A percentile compares a stretch with the other conserved stretches of the same genome.
Evolutionary conservation across 202 grass and related monocot species (phyloP).

Genomic region (Sporobolus alterniflorus): DNA sequence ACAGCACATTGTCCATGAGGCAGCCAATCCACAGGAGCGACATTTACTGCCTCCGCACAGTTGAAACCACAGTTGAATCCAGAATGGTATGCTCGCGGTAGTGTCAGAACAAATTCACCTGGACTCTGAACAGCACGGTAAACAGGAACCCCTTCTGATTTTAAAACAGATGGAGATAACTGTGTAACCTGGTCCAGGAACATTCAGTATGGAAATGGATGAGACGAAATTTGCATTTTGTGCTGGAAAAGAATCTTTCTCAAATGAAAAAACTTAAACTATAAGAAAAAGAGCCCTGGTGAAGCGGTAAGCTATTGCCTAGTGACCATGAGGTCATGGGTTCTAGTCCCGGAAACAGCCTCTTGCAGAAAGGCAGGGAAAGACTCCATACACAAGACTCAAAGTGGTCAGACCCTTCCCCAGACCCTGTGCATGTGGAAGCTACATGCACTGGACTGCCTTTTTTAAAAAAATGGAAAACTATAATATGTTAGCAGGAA

Average conservation of each 20-base stretch:
- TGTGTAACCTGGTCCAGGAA: conserved; percentile 87
- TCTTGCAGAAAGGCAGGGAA: no score
- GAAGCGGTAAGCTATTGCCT: no score
- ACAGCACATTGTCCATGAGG: conserved; percentile 83
- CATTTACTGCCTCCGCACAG: conserved; percentile 96
- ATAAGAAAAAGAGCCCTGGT: no score
- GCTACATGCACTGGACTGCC: no score
- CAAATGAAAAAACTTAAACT: conserved; percentile 12
- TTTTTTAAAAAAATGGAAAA: no score
- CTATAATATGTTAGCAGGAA: neutral
- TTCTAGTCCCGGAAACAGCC: no score
- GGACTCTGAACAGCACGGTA: conserved; percentile 83
- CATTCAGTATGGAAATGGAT: conserved; percentile 31
- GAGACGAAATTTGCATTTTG: conserved; percentile 13
- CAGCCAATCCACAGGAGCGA: conserved; percentile 91
- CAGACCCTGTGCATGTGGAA: no score
- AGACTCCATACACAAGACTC: no score
- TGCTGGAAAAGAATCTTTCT: neutral
- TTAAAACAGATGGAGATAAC: conserved; percentile 92
- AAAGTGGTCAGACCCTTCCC: no score
- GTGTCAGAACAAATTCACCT: conserved; percentile 89
- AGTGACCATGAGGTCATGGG: no score
- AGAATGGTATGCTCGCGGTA: conserved; percentile 89
- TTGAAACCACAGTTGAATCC: conserved; percentile 99
- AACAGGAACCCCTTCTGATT: conserved; percentile 86